Evolutionary conservation across 2,329 filamentous ascomycete species (phyloP).

Genomic region (Ascochyta fabae): DNA sequence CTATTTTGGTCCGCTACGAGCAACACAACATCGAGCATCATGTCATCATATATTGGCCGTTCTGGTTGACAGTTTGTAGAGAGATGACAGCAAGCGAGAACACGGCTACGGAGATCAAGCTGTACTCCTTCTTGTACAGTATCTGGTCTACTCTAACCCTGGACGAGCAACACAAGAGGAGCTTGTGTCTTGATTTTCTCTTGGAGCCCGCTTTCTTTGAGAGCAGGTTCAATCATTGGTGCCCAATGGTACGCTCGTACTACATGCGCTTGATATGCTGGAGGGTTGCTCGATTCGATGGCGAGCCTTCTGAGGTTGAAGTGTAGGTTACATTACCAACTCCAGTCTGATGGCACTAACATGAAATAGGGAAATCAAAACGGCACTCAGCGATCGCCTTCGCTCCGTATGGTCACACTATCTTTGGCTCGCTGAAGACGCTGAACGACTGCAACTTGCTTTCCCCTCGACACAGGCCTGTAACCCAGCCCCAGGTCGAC

Average conservation of each 20-base stretch:
- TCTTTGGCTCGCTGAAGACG: slow-evolving; percentile 72
- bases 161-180: slow-evolving; percentile 70
- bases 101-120: slow-evolving; percentile 85
- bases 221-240: slow-evolving; percentile 90
- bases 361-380: slow-evolving; percentile 69
- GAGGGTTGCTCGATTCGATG: slow-evolving; percentile 80
- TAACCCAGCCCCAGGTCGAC: slow-evolving; percentile 81
- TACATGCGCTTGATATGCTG: slow-evolving; percentile 91
- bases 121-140: slow-evolving; percentile 81
- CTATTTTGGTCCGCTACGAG: slow-evolving; percentile 69
- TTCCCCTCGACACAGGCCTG: slow-evolving; percentile 80
- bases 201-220: slow-evolving; percentile 77
- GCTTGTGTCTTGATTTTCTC: slow-evolving; percentile 76
- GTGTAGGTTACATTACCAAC: slow-evolving; percentile 59
- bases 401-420: slow-evolving; percentile 80
- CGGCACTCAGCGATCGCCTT: slow-evolving; percentile 70
- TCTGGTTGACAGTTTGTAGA: slow-evolving; percentile 83
- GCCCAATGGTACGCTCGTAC: slow-evolving; percentile 91
- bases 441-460: slow-evolving; percentile 62
- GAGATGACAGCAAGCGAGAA: slow-evolving; percentile 84
- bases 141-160: slow-evolving; percentile 76
- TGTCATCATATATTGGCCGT: slow-evolving; percentile 73
- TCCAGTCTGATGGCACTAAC: slow-evolving; percentile 19
- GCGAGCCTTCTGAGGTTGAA: slow-evolving; percentile 69
- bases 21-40: slow-evolving; percentile 51